phyloP scores from a whole-genome alignment of 1,284 basidiomycete genomes.

The Vanrija pseudolonga region DNA sequence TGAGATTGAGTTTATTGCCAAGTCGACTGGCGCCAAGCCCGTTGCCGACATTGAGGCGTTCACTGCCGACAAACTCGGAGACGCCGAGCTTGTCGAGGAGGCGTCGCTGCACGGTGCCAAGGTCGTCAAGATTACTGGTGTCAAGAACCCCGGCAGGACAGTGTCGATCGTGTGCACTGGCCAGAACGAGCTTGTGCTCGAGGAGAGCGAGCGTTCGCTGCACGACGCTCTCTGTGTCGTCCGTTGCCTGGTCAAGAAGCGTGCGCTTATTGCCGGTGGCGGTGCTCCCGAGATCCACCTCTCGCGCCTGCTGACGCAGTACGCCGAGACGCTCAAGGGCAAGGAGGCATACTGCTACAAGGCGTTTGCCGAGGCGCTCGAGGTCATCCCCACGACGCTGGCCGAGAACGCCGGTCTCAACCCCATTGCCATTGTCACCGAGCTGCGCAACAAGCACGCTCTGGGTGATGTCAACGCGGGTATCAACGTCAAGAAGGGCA shows the following conservation, averaged over 20 bases:
- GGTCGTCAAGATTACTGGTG: slow-evolving; percentile 90
- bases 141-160: slow-evolving; percentile 92
- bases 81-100: slow-evolving; percentile 94
- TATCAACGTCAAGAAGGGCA: slow-evolving; percentile 95
- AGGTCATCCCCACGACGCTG: slow-evolving; percentile 95
- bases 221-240: slow-evolving; percentile 99
- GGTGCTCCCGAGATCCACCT: slow-evolving; percentile 98
- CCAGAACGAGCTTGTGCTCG: slow-evolving; percentile 86
- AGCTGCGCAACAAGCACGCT: slow-evolving; percentile 93
- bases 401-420: slow-evolving; percentile 99
- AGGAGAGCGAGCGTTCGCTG: slow-evolving; percentile 94
- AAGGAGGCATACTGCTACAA: slow-evolving; percentile 99
- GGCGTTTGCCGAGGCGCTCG: slow-evolving; percentile 95
- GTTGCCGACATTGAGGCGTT: slow-evolving; percentile 97
- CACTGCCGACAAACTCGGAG: slow-evolving; percentile 97
- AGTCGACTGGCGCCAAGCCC: slow-evolving; percentile 92
- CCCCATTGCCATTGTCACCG: slow-evolving; percentile 97
- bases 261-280: slow-evolving; percentile 92
- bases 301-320: slow-evolving; percentile 85
- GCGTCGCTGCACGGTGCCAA: slow-evolving; percentile 78
- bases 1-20: slow-evolving; percentile 96
- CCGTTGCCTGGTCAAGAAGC: slow-evolving; percentile 95
- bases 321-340: slow-evolving; percentile 90
- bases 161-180: slow-evolving; percentile 96
- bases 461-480: slow-evolving; percentile 91